Percentiles rank a stretch among this genome's conserved stretches.
Conservation (phyloP, 805 yeast genomes). For the Schizosaccharomyces lindneri region DNA sequence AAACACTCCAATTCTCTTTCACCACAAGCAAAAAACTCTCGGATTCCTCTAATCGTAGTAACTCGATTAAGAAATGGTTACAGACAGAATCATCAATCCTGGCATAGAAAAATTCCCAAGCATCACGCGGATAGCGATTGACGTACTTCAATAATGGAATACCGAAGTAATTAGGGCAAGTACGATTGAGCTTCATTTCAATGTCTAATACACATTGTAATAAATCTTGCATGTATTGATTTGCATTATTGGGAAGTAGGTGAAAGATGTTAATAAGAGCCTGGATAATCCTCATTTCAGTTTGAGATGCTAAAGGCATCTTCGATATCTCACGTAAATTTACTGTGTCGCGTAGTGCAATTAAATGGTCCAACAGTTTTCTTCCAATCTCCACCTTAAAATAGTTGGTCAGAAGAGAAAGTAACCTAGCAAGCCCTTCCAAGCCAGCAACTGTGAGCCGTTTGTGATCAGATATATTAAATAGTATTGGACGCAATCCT, state of each 20-base stretch:
- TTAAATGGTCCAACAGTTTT: slow-evolving; percentile 71
- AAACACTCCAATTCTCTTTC: slow-evolving; percentile 11
- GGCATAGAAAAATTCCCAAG: slow-evolving; percentile 41
- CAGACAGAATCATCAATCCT: slow-evolving; percentile 40
- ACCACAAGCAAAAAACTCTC: slow-evolving; percentile 12
- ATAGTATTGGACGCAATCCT: slow-evolving; percentile 82
- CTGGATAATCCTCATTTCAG: slow-evolving; percentile 62
- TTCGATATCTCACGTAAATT: slow-evolving; percentile 52
- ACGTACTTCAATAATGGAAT: slow-evolving; percentile 71
- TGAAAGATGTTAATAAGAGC: slow-evolving; percentile 83
- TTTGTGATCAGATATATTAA: slow-evolving; percentile 84
- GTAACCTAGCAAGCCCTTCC: slow-evolving; percentile 67
- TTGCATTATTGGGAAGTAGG: slow-evolving; percentile 74
- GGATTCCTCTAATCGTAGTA: slow-evolving; percentile 7
- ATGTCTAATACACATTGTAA: slow-evolving; percentile 48
- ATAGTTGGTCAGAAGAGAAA: slow-evolving; percentile 70
- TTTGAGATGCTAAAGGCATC: slow-evolving; percentile 56
- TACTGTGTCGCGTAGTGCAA: slow-evolving; percentile 84
- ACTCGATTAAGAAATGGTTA: slow-evolving; percentile 42
- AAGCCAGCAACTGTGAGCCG: slow-evolving; percentile 70
- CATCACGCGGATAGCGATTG: slow-evolving; percentile 55
- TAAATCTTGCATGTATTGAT: slow-evolving; percentile 70
- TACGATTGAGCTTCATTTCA: slow-evolving; percentile 65
- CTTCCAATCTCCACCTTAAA: slow-evolving; percentile 93
- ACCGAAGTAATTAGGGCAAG: slow-evolving; percentile 71